Percentiles rank a stretch among this genome's conserved stretches.
phyloP scores from a whole-genome alignment of 2,329 filamentous ascomycete species.

The Aspergillus clavatus region DNA sequence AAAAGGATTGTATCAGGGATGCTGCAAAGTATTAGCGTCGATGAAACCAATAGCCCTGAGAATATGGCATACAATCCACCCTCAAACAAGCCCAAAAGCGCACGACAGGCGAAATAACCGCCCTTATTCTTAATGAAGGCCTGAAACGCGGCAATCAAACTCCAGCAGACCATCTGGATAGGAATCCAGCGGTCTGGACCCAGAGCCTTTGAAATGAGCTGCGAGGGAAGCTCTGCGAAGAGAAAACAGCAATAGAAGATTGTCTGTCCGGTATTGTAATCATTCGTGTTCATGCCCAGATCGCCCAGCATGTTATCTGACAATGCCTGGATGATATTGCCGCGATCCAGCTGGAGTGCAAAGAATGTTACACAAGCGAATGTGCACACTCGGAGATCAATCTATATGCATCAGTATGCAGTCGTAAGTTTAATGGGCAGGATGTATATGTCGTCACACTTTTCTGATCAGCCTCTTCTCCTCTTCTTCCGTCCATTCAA shows the following conservation, averaged over 20 bases:
- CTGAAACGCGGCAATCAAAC: conserved; percentile 49
- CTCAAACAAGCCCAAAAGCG: conserved; percentile 48
- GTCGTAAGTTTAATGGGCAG: no score
- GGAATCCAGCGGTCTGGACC: conserved; percentile 59
- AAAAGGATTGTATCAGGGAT: conserved; percentile 49
- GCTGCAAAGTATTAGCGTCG: conserved; percentile 16
- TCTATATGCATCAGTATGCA: conserved; percentile 17
- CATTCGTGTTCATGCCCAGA: conserved; percentile 46
- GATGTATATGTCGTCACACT: conserved; percentile 16
- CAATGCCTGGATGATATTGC: conserved; percentile 57
- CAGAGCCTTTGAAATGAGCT: conserved; percentile 56
- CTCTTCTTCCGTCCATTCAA: conserved; percentile 43
- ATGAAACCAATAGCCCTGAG: conserved; percentile 21
- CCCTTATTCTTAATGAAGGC: conserved; percentile 46
- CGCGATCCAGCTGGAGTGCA: conserved; percentile 59
- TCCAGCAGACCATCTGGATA: conserved; percentile 54
- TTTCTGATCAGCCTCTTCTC: conserved; percentile 39
- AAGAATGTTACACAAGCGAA: conserved; percentile 58
- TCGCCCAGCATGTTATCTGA: conserved; percentile 57
- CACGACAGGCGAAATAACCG: conserved; percentile 40
- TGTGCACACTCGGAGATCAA: conserved; percentile 40
- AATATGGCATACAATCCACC: conserved; percentile 56
- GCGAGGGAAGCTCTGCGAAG: conserved; percentile 55
- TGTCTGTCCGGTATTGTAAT: conserved; percentile 43
- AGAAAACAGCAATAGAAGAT: conserved; percentile 36